Conservation (phyloP, 2,329 filamentous ascomycete genomes). For the Pseudocercospora musae region DNA sequence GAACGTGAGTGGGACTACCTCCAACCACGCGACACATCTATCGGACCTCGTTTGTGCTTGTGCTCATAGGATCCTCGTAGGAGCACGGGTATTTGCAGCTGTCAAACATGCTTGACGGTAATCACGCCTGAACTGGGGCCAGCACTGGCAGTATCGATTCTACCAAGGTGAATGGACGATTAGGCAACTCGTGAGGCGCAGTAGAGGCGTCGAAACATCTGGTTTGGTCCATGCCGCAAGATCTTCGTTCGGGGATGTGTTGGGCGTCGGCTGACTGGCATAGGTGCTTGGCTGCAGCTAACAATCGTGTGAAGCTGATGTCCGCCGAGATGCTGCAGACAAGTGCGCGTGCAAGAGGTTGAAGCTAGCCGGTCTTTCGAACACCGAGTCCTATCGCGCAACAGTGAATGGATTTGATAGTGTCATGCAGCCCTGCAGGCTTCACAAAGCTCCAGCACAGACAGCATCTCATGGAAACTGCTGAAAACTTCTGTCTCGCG, state of each 20-base stretch:
- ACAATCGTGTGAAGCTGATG: not conserved
- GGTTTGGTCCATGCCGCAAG: not conserved
- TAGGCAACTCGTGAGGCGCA: not conserved
- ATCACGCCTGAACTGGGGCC: not conserved
- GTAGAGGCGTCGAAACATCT: not conserved
- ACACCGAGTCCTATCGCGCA: not conserved
- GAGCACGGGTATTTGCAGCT: conserved; percentile 20
- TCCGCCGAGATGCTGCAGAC: not conserved
- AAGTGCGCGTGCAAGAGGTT: not conserved
- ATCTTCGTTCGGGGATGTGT: not conserved
- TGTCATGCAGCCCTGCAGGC: not conserved
- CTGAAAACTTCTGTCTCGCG: not conserved
- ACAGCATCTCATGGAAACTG: not conserved
- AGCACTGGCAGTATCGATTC: not conserved
- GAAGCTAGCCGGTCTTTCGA: not conserved
- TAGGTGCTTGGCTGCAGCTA: not conserved
- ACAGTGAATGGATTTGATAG: not conserved
- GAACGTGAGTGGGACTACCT: conserved; percentile 11
- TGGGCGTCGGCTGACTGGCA: not conserved
- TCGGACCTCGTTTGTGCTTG: conserved; percentile 16
- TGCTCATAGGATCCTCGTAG: conserved; percentile 6
- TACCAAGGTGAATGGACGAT: not conserved
- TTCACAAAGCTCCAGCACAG: not conserved
- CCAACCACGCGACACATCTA: conserved; percentile 17
- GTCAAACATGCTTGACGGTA: conserved; percentile 15